phyloP scores from a whole-genome alignment of 306 rosid species.

The Inga laurina region DNA sequence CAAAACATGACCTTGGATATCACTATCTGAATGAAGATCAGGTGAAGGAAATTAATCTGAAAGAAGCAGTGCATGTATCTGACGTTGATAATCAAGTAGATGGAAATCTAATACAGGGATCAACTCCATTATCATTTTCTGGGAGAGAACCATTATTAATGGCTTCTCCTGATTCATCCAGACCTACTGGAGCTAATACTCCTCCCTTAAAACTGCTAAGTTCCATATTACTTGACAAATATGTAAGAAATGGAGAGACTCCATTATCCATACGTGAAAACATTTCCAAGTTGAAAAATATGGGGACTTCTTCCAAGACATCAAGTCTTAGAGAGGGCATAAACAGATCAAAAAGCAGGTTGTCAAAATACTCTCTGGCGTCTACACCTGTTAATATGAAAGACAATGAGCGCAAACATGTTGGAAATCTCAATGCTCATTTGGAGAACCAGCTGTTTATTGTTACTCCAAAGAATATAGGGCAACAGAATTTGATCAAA shows the following conservation, averaged over 20 bases:
- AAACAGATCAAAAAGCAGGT: slow-evolving; percentile 50
- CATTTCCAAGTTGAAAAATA: slow-evolving; percentile 50
- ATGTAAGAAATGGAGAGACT: slow-evolving; percentile 28
- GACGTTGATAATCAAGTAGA: slow-evolving; percentile 32
- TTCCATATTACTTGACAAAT: slow-evolving; percentile 33
- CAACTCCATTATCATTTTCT: slow-evolving; percentile 33
- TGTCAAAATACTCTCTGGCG: slow-evolving; percentile 61
- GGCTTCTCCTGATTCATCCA: slow-evolving; percentile 42
- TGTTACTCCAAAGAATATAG: slow-evolving; percentile 37
- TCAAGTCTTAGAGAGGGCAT: slow-evolving; percentile 63
- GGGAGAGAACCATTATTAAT: slow-evolving; percentile 28
- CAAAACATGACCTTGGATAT: slow-evolving; percentile 32
- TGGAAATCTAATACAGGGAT: slow-evolving; percentile 39
- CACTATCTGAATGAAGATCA: slow-evolving; percentile 28
- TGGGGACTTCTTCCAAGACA: slow-evolving; percentile 51
- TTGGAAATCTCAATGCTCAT: slow-evolving; percentile 42
- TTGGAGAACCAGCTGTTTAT: slow-evolving; percentile 41
- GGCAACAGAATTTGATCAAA: slow-evolving; percentile 38
- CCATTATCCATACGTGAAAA: slow-evolving; percentile 51
- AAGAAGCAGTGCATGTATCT: slow-evolving; percentile 23
- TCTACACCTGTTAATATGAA: slow-evolving; percentile 39
- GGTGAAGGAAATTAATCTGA: slow-evolving; percentile 38
- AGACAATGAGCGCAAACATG: slow-evolving; percentile 38
- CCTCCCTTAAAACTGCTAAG: slow-evolving; percentile 40
- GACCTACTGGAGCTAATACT: slow-evolving; percentile 39